Evolutionary conservation across 306 rosid genomes (phyloP).

Genomic region (Purshia tridentata): DNA sequence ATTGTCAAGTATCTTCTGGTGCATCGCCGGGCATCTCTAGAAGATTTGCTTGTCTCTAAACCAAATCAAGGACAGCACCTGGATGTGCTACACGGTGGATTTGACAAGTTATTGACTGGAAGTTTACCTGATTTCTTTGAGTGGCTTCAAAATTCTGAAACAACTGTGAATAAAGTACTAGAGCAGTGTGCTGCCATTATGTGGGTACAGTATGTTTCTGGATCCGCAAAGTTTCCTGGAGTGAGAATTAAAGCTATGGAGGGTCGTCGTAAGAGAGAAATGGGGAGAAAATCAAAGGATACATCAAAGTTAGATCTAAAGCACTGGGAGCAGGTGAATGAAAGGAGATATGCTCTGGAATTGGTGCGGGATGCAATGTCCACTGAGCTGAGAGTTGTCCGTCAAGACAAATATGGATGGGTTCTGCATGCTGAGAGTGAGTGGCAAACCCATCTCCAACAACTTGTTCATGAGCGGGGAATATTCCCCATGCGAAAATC

Average conservation of each 20-base stretch:
- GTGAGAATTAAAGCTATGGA: constrained; percentile 95
- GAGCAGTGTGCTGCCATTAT: constrained; percentile 92
- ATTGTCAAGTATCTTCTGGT: constrained; percentile 89
- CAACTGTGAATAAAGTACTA: constrained; percentile 66
- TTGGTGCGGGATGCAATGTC: constrained; percentile 93
- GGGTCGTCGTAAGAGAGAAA: constrained; percentile 90
- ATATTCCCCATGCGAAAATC: constrained; percentile 73
- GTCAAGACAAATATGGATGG: constrained; percentile 99
- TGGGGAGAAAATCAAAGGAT: constrained; percentile 86
- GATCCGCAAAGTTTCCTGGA: constrained; percentile 92
- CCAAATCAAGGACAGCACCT: constrained; percentile 82
- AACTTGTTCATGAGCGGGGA: constrained; percentile 96
- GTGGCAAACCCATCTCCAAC: constrained; percentile 95
- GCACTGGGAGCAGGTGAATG: constrained; percentile 97
- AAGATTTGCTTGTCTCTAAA: constrained; percentile 86
- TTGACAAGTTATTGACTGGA: constrained; percentile 85
- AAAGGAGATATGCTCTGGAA: constrained; percentile 91
- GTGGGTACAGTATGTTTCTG: constrained; percentile 97
- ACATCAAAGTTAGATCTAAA: constrained; percentile 71
- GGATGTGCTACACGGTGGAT: constrained; percentile 90
- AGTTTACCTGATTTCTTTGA: constrained; percentile 70
- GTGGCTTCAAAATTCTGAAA: constrained; percentile 79
- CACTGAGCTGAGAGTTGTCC: constrained; percentile 93
- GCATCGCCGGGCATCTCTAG: constrained; percentile 84
- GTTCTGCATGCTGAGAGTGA: constrained; percentile 99